phyloP scores from a whole-genome alignment of 495 filamentous ascomycete species.

The Cercophora scortea region DNA sequence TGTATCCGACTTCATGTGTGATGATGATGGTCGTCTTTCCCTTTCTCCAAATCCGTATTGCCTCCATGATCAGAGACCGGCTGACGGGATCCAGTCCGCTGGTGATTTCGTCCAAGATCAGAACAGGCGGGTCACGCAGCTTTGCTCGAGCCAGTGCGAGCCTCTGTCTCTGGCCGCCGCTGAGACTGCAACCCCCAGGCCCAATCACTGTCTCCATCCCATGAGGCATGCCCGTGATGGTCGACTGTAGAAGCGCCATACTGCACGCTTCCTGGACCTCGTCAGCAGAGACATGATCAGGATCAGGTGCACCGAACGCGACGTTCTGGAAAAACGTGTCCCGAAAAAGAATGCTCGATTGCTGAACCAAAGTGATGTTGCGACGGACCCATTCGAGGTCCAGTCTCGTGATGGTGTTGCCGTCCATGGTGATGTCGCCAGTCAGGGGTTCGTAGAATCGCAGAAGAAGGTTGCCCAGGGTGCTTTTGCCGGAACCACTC shows the following conservation, averaged over 20 bases:
- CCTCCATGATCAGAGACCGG: conserved; percentile 60
- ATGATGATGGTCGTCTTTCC: conserved; percentile 86
- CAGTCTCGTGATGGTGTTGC: conserved; percentile 50
- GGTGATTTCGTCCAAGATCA: conserved; percentile 87
- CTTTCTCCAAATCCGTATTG: conserved; percentile 63
- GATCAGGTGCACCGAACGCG: conserved; percentile 56
- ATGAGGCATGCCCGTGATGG: conserved; percentile 60
- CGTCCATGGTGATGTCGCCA: conserved; percentile 67
- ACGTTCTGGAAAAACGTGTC: conserved; percentile 77
- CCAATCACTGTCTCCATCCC: conserved; percentile 72
- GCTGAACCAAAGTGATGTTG: conserved; percentile 78
- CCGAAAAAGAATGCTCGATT: conserved; percentile 75
- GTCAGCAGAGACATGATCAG: conserved; percentile 37
- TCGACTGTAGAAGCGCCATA: conserved; percentile 64
- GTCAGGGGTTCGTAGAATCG: conserved; percentile 61
- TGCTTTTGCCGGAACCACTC: conserved; percentile 93
- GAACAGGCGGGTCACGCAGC: conserved; percentile 68
- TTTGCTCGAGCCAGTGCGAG: conserved; percentile 67
- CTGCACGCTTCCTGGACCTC: conserved; percentile 53
- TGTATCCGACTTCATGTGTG: conserved; percentile 84
- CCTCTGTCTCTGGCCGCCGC: conserved; percentile 78
- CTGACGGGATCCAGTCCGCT: conserved; percentile 70
- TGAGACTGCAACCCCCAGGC: conserved; percentile 59
- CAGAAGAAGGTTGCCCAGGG: conserved; percentile 70
- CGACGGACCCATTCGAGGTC: conserved; percentile 66